These are phyloP conservation scores for Ceratocystis papillata DNA, from an alignment of 2,329 filamentous ascomycete genomes.

Conservation along the genomic window DNA sequence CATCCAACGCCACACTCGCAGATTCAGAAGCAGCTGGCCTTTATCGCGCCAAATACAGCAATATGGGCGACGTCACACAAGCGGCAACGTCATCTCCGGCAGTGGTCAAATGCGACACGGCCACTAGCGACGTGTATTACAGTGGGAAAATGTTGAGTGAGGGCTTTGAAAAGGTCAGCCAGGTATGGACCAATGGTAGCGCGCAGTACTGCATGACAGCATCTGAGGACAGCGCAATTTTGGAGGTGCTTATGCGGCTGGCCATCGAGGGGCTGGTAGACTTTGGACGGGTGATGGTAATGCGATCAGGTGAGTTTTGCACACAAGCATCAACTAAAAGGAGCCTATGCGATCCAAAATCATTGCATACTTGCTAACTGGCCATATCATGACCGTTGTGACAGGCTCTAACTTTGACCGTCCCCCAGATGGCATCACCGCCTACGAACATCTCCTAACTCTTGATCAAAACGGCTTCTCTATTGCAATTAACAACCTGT, in stretches of 20 bases:
- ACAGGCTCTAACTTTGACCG: conserved; percentile 59
- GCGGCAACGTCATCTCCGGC: conserved; percentile 40
- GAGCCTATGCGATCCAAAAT: neutral
- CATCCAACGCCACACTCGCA: conserved; percentile 41
- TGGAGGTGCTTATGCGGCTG: conserved; percentile 53
- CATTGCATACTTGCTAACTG: neutral
- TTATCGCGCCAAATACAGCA: conserved; percentile 46
- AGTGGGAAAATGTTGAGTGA: conserved; percentile 49
- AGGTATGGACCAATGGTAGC: conserved; percentile 55
- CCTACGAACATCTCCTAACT: conserved; percentile 49
- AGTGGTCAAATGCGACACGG: conserved; percentile 54
- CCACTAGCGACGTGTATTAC: conserved; percentile 64
- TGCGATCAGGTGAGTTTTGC: conserved; percentile 44
- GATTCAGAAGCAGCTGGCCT: conserved; percentile 40
- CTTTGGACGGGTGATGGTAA: conserved; percentile 55
- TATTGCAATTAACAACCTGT: conserved; percentile 56
- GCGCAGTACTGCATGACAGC: conserved; percentile 60
- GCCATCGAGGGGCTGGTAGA: conserved; percentile 49
- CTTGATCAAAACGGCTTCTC: conserved; percentile 52
- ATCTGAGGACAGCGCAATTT: conserved; percentile 60
- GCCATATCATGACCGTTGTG: neutral
- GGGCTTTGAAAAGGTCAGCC: conserved; percentile 55
- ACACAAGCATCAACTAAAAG: neutral
- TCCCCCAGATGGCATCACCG: conserved; percentile 46
- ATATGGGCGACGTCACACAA: conserved; percentile 33